Conservation (phyloP, 805 yeast species). For the Ogataea wickerhamii region DNA sequence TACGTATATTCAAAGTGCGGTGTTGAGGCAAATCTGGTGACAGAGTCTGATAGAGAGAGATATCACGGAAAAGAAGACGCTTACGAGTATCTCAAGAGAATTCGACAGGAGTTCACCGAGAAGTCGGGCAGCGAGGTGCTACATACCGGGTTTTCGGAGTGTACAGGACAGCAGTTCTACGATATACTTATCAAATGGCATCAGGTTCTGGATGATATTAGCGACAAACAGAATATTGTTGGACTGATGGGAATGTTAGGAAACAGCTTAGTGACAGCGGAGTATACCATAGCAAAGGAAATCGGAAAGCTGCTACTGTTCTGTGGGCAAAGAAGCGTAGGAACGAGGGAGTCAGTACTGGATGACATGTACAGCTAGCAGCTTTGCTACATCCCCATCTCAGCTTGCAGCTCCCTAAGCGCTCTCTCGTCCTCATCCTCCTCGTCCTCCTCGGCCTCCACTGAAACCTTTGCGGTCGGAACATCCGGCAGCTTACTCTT, state of each 20-base stretch:
- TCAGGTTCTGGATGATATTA: slow-evolving; percentile 35
- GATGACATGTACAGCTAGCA: slow-evolving; percentile 45
- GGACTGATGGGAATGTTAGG: slow-evolving; percentile 52
- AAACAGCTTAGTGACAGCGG: slow-evolving; percentile 36
- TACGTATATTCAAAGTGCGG: slow-evolving; percentile 48
- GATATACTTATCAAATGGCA: slow-evolving; percentile 41
- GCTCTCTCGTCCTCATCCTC: slow-evolving; percentile 86
- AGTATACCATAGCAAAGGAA: slow-evolving; percentile 59
- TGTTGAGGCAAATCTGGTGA: slow-evolving; percentile 36
- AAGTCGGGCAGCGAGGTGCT: slow-evolving; percentile 31
- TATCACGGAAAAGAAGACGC: slow-evolving; percentile 41
- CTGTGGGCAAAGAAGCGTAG: slow-evolving; percentile 53
- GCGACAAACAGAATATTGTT: slow-evolving; percentile 45
- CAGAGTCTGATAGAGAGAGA: not conserved
- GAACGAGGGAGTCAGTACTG: slow-evolving; percentile 43
- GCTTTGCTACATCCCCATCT: slow-evolving; percentile 55
- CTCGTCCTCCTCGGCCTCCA: slow-evolving; percentile 47
- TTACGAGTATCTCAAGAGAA: slow-evolving; percentile 45
- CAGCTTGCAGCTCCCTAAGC: slow-evolving; percentile 74
- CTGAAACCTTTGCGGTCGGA: slow-evolving; percentile 39
- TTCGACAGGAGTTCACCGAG: slow-evolving; percentile 40
- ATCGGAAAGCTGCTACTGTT: slow-evolving; percentile 49
- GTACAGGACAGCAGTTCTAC: slow-evolving; percentile 38
- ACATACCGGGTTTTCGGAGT: slow-evolving; percentile 33
- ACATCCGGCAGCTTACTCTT: slow-evolving; percentile 44